A percentile compares a stretch with the other conserved stretches of the same genome.
These are phyloP conservation scores for Euphorbia pulcherrima DNA, from an alignment of 345 rosid genomes.

Conservation along the genomic window DNA sequence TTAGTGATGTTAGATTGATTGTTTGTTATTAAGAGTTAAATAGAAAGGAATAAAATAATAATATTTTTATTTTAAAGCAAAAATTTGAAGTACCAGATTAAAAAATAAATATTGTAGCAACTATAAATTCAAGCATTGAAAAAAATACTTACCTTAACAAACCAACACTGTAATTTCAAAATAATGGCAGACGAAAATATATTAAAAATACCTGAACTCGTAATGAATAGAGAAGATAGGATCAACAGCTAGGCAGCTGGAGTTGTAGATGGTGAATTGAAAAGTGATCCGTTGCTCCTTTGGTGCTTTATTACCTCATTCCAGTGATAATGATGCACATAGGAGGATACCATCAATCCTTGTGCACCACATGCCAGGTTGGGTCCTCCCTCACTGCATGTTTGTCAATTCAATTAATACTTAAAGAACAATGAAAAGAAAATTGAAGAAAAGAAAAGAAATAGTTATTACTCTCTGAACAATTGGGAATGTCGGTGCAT, in stretches of 20 bases:
- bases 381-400: background rate
- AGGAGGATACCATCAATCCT: background rate
- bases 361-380: constrained; percentile 16
- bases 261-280: constrained; percentile 20
- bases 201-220: no score
- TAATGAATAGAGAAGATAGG: no score
- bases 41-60: no score
- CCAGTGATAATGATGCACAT: background rate
- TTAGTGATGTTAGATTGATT: no score
- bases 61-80: no score
- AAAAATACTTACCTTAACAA: no score
- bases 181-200: no score
- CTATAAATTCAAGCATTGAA: no score
- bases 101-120: no score
- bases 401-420: background rate
- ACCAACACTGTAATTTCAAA: no score
- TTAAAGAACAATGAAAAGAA: background rate
- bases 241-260: constrained; percentile 16
- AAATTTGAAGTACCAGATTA: no score
- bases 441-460: background rate
- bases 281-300: constrained; percentile 13
- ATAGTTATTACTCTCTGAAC: constrained; percentile 2
- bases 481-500: background rate
- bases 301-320: constrained; percentile 14
- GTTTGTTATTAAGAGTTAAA: no score